These are phyloP conservation scores for Apostasia shenzhenica DNA, from an alignment of 106 monocot genomes.

Conservation along the genomic window DNA sequence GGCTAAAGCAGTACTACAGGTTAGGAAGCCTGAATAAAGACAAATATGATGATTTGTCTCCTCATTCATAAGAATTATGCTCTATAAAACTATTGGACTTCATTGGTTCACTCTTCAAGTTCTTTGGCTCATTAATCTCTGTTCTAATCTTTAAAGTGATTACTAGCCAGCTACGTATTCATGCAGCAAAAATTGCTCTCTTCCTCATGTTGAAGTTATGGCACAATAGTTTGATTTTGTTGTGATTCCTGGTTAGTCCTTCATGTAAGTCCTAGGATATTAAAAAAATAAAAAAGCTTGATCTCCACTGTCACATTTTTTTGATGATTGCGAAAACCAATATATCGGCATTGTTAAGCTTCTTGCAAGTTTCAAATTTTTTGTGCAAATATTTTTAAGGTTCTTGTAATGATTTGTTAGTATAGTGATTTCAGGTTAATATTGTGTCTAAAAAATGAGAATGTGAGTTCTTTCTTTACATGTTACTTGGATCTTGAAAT, in stretches of 20 bases:
- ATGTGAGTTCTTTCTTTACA: neutral
- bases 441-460: neutral
- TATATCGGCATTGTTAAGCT: too few species aligned
- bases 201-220: neutral
- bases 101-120: neutral
- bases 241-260: too few species aligned
- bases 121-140: neutral
- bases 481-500: neutral
- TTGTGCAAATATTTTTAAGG: neutral
- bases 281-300: too few species aligned
- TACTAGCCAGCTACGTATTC: neutral
- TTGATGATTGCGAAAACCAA: too few species aligned
- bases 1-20: constrained; percentile 34
- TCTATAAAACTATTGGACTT: neutral
- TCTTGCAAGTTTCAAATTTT: too few species aligned
- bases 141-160: neutral
- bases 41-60: neutral
- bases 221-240: neutral
- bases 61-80: too few species aligned
- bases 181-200: neutral
- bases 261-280: too few species aligned
- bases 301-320: too few species aligned
- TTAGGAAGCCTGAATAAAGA: neutral
- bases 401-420: neutral
- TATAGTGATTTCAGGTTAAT: neutral